Evolutionary conservation across 2,329 filamentous ascomycete genomes (phyloP), one percentile per base, ranked within the genome.

Genomic region (Fusarium nurragi): DNA sequence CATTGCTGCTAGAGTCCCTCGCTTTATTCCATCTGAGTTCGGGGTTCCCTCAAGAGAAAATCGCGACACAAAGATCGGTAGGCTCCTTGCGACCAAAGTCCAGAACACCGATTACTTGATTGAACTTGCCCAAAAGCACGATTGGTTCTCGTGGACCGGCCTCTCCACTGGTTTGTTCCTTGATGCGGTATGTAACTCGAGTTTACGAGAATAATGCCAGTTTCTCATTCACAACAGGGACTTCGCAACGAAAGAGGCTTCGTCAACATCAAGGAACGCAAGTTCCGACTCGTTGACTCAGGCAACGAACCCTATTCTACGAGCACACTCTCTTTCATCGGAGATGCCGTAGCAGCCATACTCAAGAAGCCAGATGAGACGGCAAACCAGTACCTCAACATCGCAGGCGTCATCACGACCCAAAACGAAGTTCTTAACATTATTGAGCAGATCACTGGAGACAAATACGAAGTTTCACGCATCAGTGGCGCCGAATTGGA

Each of bases 31-130:
- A 0, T 60, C 57, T 0, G 57, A 60, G 3, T 60, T 60, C 6
- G 57, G 57, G 12, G 25, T 60, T 4, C 56, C 56, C 2, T 60
- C 56, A 13, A 54, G 46, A 4, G 25, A 43, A 7, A 47, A 60
- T 2, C 19, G 55, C 3, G 25, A 60, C 0, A 43, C 22, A 5
- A 60, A 60, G 13, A 60, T 60, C 3, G 54, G 54, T 1, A 45
- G 34, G 1, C 40, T 60, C 6, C 22, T 60, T 2, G 2, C 19
- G 1, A 43, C 39, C 0, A 60, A 60, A 34, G 18, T 60, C 0
- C 12, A 36, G 6, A 60, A 60, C 6, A 60, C 54, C 10, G 54
- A 60, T 26, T 60, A 60, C 16, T 23, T 60, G 28, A 37, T 60
- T 19, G 39, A 60, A 7, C 56, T 60, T 22, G 47, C 54, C 1